Conservation (phyloP, 352 stramenopile species). For the Phytophthora nicotianae region DNA sequence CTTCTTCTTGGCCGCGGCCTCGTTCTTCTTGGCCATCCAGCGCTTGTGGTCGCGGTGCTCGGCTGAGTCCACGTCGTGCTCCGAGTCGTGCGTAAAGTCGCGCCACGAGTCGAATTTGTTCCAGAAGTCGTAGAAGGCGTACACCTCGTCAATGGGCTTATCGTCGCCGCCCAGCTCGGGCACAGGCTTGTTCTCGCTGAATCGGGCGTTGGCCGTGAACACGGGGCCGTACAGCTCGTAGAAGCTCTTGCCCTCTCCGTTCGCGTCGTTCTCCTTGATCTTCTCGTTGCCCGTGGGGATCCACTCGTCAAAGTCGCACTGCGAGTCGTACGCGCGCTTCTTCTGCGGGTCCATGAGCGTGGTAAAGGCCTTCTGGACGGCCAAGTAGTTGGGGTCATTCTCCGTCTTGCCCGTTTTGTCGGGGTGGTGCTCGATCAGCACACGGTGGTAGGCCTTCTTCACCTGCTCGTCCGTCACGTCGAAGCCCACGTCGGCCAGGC, state of each 20-base stretch:
- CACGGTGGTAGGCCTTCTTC: conserved; percentile 90
- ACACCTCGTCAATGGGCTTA: conserved; percentile 67
- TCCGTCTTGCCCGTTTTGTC: conserved; percentile 90
- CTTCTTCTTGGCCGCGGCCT: conserved; percentile 84
- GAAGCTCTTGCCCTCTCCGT: conserved; percentile 75
- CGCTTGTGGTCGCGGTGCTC: conserved; percentile 89
- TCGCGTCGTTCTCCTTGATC: conserved; percentile 70
- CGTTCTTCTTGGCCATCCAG: conserved; percentile 91
- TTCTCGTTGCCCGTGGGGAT: conserved; percentile 82
- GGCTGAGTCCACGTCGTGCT: conserved; percentile 85
- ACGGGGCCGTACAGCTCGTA: conserved; percentile 87
- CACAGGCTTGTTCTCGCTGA: conserved; percentile 84
- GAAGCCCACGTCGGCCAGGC: conserved; percentile 75
- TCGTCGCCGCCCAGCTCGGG: conserved; percentile 69
- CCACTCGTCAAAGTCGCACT: conserved; percentile 88
- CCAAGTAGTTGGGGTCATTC: conserved; percentile 90
- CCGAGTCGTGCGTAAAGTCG: conserved; percentile 82
- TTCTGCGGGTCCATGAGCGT: conserved; percentile 84
- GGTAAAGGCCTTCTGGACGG: conserved; percentile 82
- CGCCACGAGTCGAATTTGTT: conserved; percentile 89
- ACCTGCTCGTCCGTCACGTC: conserved; percentile 84
- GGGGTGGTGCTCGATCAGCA: conserved; percentile 88
- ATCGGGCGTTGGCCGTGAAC: conserved; percentile 78
- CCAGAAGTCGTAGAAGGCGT: conserved; percentile 92
- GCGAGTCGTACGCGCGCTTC: conserved; percentile 86